Percentiles rank a stretch among this genome's conserved stretches.
phyloP scores from a whole-genome alignment of 2,329 filamentous ascomycete genomes.

The Cladosporium oxysporum region DNA sequence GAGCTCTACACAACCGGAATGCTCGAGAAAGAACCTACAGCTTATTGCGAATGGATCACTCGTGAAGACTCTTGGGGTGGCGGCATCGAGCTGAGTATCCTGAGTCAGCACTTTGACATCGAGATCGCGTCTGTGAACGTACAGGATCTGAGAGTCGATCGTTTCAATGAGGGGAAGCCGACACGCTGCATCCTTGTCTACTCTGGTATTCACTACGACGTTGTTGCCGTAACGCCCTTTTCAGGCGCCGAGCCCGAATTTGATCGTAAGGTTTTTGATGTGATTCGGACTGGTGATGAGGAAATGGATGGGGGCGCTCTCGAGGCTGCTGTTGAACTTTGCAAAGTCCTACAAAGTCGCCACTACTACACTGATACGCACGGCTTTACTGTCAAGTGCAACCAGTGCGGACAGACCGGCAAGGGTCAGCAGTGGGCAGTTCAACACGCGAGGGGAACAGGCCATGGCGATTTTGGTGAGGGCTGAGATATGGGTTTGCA shows the following conservation, averaged over 20 bases:
- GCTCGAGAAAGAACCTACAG: constrained; percentile 67
- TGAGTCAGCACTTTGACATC: constrained; percentile 80
- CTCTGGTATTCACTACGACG: constrained; percentile 91
- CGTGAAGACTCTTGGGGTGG: constrained; percentile 85
- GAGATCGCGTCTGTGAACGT: constrained; percentile 87
- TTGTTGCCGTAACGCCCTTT: constrained; percentile 72
- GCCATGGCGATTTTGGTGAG: constrained; percentile 59
- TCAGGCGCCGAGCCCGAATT: constrained; percentile 67
- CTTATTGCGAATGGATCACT: constrained; percentile 81
- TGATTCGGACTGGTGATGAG: constrained; percentile 38
- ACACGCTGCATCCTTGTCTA: constrained; percentile 81
- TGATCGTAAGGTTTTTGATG: constrained; percentile 75
- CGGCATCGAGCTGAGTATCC: constrained; percentile 82
- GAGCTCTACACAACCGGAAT: constrained; percentile 74
- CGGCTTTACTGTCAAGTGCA: constrained; percentile 76
- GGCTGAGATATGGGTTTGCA: constrained; percentile 27
- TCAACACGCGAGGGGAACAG: constrained; percentile 62
- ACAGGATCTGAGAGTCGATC: constrained; percentile 65
- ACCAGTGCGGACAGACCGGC: constrained; percentile 68
- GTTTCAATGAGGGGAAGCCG: constrained; percentile 73
- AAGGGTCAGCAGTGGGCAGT: constrained; percentile 65
- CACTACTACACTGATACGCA: constrained; percentile 90
- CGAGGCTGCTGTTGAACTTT: constrained; percentile 59
- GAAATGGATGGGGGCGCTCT: constrained; percentile 55
- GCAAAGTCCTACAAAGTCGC: constrained; percentile 62